A percentile compares a stretch with the other conserved stretches of the same genome.
Conservation (phyloP, 345 rosid species). For the Pugionium cornutum region DNA sequence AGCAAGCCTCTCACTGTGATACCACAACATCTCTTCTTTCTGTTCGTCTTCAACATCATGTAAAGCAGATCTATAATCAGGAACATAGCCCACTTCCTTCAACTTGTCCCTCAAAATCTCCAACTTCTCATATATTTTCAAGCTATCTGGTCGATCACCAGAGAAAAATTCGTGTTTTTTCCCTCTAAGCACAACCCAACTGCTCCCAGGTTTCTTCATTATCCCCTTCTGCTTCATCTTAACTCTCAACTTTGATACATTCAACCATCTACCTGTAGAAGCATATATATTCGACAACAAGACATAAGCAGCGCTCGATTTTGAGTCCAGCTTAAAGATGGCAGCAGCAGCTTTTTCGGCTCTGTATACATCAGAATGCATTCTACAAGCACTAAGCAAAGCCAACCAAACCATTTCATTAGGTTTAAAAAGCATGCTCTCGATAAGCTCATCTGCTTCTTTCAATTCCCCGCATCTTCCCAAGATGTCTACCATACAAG, state of each 20-base stretch:
- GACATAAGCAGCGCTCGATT: conserved; percentile 60
- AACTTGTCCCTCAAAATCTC: conserved; percentile 61
- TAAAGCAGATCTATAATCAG: conserved; percentile 54
- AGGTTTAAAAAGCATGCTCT: conserved; percentile 52
- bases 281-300: conserved; percentile 68
- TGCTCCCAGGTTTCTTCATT: conserved; percentile 56
- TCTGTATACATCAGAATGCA: conserved; percentile 52
- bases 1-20: conserved; percentile 75
- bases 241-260: conserved; percentile 56
- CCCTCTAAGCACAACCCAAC: conserved; percentile 64
- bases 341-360: conserved; percentile 64
- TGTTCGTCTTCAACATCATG: conserved; percentile 77
- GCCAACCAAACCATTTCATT: conserved; percentile 64
- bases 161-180: conserved; percentile 57
- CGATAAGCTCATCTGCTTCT: conserved; percentile 64
- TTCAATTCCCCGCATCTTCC: conserved; percentile 64
- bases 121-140: conserved; percentile 49
- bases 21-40: conserved; percentile 63
- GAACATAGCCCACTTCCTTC: conserved; percentile 60
- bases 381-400: conserved; percentile 71
- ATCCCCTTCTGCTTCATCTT: conserved; percentile 59
- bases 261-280: conserved; percentile 62
- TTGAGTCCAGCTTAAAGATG: conserved; percentile 54
- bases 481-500: conserved; percentile 73
- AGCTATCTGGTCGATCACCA: conserved; percentile 52